These are phyloP conservation scores for Huiozyma sinensis DNA, from an alignment of 805 yeast species.

Conservation along the genomic window DNA sequence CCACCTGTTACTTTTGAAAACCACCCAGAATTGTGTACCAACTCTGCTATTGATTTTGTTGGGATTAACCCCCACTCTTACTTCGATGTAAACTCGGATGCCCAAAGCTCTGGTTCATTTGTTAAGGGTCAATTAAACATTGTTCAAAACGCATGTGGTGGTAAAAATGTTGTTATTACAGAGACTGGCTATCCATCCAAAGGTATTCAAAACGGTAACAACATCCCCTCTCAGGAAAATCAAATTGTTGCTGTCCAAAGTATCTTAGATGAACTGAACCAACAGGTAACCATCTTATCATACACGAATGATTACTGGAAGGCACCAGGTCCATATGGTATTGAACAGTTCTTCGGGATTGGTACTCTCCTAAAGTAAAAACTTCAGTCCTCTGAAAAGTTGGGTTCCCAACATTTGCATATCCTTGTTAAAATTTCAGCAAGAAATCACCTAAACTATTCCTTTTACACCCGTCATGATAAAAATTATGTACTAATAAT, in stretches of 20 bases:
- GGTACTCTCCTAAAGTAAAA: constrained; percentile 12
- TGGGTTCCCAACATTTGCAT: too few relatives aligned
- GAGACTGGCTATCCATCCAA: constrained; percentile 86
- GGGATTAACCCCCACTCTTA: constrained; percentile 84
- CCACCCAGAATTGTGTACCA: constrained; percentile 58
- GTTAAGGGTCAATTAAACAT: constrained; percentile 50
- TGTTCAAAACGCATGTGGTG: constrained; percentile 45
- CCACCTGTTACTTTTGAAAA: constrained; percentile 67
- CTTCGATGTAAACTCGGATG: constrained; percentile 53
- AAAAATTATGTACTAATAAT: too few relatives aligned
- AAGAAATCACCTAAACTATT: too few relatives aligned
- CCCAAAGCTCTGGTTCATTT: constrained; percentile 62
- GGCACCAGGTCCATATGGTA: constrained; percentile 66
- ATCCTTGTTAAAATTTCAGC: too few relatives aligned
- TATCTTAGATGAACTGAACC: constrained; percentile 47
- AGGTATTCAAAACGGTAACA: constrained; percentile 62
- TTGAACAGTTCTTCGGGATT: constrained; percentile 82
- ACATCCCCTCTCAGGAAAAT: constrained; percentile 60
- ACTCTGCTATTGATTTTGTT: constrained; percentile 64
- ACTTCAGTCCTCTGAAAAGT: too few relatives aligned
- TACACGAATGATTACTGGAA: constrained; percentile 87
- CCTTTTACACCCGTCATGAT: too few relatives aligned
- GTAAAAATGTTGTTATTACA: constrained; percentile 48
- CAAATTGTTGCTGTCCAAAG: constrained; percentile 59
- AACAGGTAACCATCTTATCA: constrained; percentile 61